A percentile compares a stretch with the other conserved stretches of the same genome.
Conservation (phyloP, 1,284 basidiomycete genomes). For the Ustilago lituana region DNA sequence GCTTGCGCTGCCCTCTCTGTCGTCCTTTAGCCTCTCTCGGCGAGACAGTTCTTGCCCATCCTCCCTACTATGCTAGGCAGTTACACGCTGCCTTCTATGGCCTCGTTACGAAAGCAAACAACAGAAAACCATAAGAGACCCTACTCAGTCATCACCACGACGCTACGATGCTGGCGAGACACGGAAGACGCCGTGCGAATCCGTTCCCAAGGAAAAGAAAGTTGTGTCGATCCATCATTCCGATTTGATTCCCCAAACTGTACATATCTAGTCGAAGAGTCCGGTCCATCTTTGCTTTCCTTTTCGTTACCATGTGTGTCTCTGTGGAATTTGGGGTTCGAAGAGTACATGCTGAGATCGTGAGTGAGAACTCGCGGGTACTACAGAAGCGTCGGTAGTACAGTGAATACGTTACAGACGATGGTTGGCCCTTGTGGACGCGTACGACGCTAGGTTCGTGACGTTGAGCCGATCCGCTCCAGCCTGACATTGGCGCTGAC, state of each 20-base stretch:
- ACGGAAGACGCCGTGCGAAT: constrained; percentile 1
- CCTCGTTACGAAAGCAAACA: background rate
- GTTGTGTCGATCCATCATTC: constrained; percentile 6
- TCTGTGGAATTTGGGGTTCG: too few relatives aligned
- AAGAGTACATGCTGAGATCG: too few relatives aligned
- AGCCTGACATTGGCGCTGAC: too few relatives aligned
- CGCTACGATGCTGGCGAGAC: too few relatives aligned
- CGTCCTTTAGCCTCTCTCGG: background rate
- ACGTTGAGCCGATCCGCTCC: too few relatives aligned
- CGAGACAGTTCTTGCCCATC: background rate
- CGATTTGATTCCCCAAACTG: background rate
- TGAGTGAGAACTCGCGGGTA: too few relatives aligned
- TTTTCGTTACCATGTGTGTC: too few relatives aligned
- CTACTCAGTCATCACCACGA: constrained; percentile 2
- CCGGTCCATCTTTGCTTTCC: too few relatives aligned
- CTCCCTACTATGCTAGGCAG: constrained; percentile 12
- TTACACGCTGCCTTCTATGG: background rate
- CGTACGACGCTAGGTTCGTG: too few relatives aligned
- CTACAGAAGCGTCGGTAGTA: too few relatives aligned
- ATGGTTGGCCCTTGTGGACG: too few relatives aligned
- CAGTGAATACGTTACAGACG: too few relatives aligned
- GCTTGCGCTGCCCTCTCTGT: constrained; percentile 4
- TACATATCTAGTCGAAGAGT: constrained; percentile 7
- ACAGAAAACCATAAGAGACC: background rate
- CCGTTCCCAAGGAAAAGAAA: background rate